Evolutionary conservation across 257 asterid species (phyloP).

Genomic region (Penstemon eatonii): DNA sequence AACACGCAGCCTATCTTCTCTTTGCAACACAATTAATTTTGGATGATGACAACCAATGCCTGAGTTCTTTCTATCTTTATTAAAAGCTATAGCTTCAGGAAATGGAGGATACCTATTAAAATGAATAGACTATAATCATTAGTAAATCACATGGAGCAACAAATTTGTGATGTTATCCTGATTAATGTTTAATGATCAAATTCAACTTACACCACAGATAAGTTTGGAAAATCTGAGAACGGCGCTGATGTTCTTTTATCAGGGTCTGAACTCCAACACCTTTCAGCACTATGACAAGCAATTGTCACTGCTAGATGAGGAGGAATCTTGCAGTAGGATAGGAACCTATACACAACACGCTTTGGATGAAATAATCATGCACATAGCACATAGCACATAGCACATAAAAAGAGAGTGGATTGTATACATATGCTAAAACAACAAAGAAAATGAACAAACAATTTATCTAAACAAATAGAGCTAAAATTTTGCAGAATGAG

Average conservation of each 20-base stretch:
- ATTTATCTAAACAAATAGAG: slow-evolving; percentile 10
- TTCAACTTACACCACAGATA: slow-evolving; percentile 69
- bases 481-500: slow-evolving; percentile 3
- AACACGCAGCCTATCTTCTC: slow-evolving; percentile 73
- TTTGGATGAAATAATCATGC: slow-evolving; percentile 26
- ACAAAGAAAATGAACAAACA: not conserved
- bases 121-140: slow-evolving; percentile 26
- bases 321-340: slow-evolving; percentile 70
- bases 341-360: slow-evolving; percentile 54
- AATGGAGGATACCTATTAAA: slow-evolving; percentile 76
- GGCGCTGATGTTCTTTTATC: slow-evolving; percentile 65
- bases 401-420: slow-evolving; percentile 10
- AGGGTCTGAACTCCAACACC: slow-evolving; percentile 75
- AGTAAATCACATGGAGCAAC: slow-evolving; percentile 25
- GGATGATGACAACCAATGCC: slow-evolving; percentile 97
- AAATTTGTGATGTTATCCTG: slow-evolving; percentile 17
- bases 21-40: slow-evolving; percentile 74
- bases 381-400: slow-evolving; percentile 16
- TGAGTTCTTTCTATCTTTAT: slow-evolving; percentile 66
- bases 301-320: slow-evolving; percentile 67
- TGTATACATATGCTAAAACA: not conserved
- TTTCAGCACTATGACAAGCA: slow-evolving; percentile 79
- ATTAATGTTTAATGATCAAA: not conserved
- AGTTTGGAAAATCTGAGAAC: slow-evolving; percentile 64
- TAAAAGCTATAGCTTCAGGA: slow-evolving; percentile 91